Evolutionary conservation across 1,284 basidiomycete genomes (phyloP).

Genomic region (Ustilago hordei): DNA sequence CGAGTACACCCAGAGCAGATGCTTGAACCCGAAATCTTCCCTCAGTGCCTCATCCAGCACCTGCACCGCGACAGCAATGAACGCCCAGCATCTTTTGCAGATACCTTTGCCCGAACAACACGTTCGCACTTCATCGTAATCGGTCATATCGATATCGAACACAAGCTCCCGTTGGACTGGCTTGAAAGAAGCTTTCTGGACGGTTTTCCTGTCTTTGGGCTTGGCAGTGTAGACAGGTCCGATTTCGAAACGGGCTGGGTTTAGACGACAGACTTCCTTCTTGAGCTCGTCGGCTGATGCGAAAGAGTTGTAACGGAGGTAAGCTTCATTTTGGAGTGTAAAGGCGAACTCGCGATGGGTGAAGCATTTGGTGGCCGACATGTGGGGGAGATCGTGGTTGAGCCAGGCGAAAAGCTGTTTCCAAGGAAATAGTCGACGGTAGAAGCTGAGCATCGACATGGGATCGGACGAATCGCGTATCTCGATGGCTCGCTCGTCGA

Average conservation of each 20-base stretch:
- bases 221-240: constrained; percentile 91
- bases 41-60: constrained; percentile 85
- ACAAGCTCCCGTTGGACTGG: constrained; percentile 91
- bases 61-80: constrained; percentile 90
- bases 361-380: constrained; percentile 75
- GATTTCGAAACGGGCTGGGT: constrained; percentile 85
- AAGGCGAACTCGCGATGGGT: constrained; percentile 93
- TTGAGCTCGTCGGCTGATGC: constrained; percentile 87
- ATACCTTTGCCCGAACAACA: constrained; percentile 94
- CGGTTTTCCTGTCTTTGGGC: constrained; percentile 90
- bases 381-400: constrained; percentile 79
- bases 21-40: constrained; percentile 81
- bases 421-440: constrained; percentile 92
- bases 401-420: constrained; percentile 94
- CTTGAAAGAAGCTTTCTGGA: constrained; percentile 80
- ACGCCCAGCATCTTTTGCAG: constrained; percentile 92
- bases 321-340: constrained; percentile 89
- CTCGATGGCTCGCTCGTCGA: constrained; percentile 65
- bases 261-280: constrained; percentile 75
- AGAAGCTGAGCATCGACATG: constrained; percentile 86
- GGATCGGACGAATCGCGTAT: constrained; percentile 72
- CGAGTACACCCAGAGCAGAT: constrained; percentile 97
- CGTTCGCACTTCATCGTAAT: constrained; percentile 95
- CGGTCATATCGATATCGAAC: constrained; percentile 99
- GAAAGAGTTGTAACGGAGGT: constrained; percentile 94